phyloP scores from a whole-genome alignment of 805 yeast genomes.

The Candida krabiensis region DNA sequence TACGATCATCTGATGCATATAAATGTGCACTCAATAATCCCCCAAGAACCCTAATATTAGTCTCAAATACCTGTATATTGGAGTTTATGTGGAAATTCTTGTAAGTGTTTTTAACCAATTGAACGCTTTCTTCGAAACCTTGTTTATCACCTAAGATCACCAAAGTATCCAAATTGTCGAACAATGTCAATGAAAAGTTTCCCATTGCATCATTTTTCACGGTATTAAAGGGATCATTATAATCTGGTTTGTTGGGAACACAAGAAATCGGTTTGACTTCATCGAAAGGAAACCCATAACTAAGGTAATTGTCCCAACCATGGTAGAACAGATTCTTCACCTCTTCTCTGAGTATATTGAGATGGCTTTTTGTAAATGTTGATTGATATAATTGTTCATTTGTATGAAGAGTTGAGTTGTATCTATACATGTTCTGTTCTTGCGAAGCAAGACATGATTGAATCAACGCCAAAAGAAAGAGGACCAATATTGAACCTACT shows the following conservation, averaged over 20 bases:
- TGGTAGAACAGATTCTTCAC: slow-evolving; percentile 64
- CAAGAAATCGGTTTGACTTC: slow-evolving; percentile 79
- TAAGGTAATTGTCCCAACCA: slow-evolving; percentile 71
- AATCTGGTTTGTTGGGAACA: slow-evolving; percentile 64
- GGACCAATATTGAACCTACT: too few relatives aligned
- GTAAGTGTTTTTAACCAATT: slow-evolving; percentile 36
- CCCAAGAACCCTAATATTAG: slow-evolving; percentile 79
- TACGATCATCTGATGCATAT: slow-evolving; percentile 52
- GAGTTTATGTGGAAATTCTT: slow-evolving; percentile 60
- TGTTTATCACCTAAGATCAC: slow-evolving; percentile 67
- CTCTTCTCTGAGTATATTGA: slow-evolving; percentile 35
- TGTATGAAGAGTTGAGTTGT: slow-evolving; percentile 6
- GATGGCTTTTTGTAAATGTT: slow-evolving; percentile 26
- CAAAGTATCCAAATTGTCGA: slow-evolving; percentile 79
- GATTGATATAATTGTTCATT: slow-evolving; percentile 26
- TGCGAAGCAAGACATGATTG: neutral
- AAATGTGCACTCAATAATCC: slow-evolving; percentile 79
- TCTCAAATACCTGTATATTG: slow-evolving; percentile 85
- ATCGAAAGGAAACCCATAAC: slow-evolving; percentile 75
- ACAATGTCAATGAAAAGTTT: slow-evolving; percentile 71
- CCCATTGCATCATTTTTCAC: slow-evolving; percentile 83
- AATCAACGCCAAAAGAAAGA: neutral
- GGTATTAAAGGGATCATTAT: slow-evolving; percentile 48
- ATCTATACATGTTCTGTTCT: neutral
- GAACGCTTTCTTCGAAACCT: slow-evolving; percentile 48